Percentiles rank a stretch among this genome's conserved stretches.
These are phyloP conservation scores for Nissolia schottii DNA, from an alignment of 306 rosid genomes.

Conservation along the genomic window DNA sequence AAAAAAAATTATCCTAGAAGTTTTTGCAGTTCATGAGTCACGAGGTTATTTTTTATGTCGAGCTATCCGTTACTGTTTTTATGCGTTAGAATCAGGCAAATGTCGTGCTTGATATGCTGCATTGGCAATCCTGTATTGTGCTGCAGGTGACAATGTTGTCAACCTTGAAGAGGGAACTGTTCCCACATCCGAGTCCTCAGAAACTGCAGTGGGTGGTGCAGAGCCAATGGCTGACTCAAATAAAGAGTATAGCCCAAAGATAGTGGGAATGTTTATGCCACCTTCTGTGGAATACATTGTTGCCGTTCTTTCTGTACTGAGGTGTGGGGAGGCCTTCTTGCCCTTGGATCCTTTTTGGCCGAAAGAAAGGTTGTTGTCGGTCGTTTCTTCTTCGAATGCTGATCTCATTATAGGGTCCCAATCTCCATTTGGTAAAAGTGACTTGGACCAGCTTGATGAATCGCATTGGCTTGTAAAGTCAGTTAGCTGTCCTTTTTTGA, in stretches of 20 bases:
- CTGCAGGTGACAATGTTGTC: slow-evolving; percentile 26
- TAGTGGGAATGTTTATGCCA: slow-evolving; percentile 70
- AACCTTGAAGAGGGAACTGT: not conserved
- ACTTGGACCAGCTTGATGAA: slow-evolving; percentile 34
- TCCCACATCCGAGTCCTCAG: slow-evolving; percentile 14
- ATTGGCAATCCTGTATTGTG: not conserved
- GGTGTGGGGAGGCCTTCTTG: slow-evolving; percentile 76
- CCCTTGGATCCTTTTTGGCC: slow-evolving; percentile 93
- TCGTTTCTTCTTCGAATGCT: slow-evolving; percentile 46
- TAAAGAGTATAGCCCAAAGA: slow-evolving; percentile 43
- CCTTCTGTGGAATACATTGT: slow-evolving; percentile 75
- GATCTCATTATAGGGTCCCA: slow-evolving; percentile 51
- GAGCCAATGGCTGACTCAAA: slow-evolving; percentile 22
- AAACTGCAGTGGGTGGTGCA: not conserved
- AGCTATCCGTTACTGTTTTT: not conserved
- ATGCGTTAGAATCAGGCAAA: not conserved
- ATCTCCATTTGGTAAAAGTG: slow-evolving; percentile 43
- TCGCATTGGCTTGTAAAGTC: slow-evolving; percentile 45
- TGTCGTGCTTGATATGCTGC: not conserved
- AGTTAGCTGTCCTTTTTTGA: slow-evolving; percentile 34
- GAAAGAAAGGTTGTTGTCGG: slow-evolving; percentile 47
- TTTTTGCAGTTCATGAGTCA: not conserved
- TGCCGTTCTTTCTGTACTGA: slow-evolving; percentile 68
- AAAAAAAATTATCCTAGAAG: not conserved
- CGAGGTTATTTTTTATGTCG: not conserved